Evolutionary conservation across 345 rosid genomes (phyloP).

Genomic region (Eutrema yunnanense): DNA sequence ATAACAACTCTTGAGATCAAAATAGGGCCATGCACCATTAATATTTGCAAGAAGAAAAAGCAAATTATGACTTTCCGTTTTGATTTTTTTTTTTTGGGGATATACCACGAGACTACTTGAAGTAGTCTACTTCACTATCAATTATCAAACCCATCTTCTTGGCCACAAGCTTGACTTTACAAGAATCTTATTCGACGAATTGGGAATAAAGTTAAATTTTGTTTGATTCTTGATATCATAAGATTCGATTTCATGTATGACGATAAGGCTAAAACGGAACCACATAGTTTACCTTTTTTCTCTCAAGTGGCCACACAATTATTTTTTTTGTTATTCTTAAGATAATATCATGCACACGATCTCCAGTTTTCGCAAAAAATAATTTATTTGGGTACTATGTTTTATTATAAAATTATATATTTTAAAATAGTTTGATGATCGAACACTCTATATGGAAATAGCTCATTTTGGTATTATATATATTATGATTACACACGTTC

Average conservation of each 20-base stretch:
- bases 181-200: not conserved
- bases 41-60: not conserved
- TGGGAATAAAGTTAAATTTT: slow-evolving; percentile 16
- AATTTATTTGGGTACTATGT: no score
- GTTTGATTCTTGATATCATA: slow-evolving; percentile 13
- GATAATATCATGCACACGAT: not conserved
- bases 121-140: slow-evolving; percentile 1
- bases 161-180: slow-evolving; percentile 8
- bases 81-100: not conserved
- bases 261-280: slow-evolving; percentile 7
- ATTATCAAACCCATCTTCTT: not conserved
- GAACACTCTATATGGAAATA: no score
- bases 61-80: not conserved
- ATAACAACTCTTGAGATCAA: slow-evolving; percentile 19
- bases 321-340: not conserved
- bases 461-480: no score
- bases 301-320: not conserved
- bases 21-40: not conserved
- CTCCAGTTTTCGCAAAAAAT: not conserved
- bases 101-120: not conserved
- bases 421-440: no score
- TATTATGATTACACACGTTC: no score
- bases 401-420: no score
- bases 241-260: slow-evolving; percentile 9
- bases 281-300: not conserved